Conservation (phyloP, 495 filamentous ascomycete genomes). For the Cercophora newfieldiana region DNA sequence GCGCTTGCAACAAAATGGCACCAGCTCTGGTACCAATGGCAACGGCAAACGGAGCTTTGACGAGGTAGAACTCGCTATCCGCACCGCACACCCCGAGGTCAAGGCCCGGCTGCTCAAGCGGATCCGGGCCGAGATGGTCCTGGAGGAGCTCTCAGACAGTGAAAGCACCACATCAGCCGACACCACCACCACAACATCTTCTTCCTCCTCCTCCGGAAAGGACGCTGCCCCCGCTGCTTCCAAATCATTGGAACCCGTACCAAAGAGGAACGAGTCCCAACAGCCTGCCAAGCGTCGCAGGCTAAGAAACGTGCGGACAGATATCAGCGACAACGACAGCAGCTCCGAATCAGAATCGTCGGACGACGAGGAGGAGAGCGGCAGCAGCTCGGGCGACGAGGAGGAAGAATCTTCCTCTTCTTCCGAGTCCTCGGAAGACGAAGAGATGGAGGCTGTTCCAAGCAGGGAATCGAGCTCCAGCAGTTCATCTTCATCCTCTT, state of each 20-base stretch:
- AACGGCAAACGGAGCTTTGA: conserved; percentile 43
- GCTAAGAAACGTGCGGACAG: conserved; percentile 51
- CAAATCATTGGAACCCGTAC: conserved; percentile 29
- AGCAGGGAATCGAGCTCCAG: conserved; percentile 25
- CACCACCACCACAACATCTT: conserved; percentile 33
- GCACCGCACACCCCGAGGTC: conserved; percentile 45
- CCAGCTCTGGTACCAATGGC: conserved; percentile 21
- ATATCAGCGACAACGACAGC: conserved; percentile 34
- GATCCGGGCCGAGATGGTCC: conserved; percentile 50
- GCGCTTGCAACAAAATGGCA: conserved; percentile 20
- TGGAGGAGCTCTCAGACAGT: conserved; percentile 46
- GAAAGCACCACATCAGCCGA: conserved; percentile 32
- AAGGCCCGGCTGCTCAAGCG: conserved; percentile 50
- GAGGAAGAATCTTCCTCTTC: not conserved
- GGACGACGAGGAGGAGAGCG: conserved; percentile 31
- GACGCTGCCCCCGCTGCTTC: not conserved
- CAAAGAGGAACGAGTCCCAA: conserved; percentile 44
- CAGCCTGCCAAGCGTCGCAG: conserved; percentile 56
- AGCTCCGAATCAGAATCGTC: conserved; percentile 32
- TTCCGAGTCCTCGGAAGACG: conserved; percentile 23
- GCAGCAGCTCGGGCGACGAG: conserved; percentile 25
- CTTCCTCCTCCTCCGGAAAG: conserved; percentile 22
- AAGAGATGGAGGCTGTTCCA: conserved; percentile 25
- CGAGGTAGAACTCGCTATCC: conserved; percentile 48
- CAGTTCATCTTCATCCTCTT: conserved; percentile 35